These are phyloP conservation scores for Lecanicillium sp. DNA, from an alignment of 2,329 filamentous ascomycete genomes.

Conservation along the genomic window DNA sequence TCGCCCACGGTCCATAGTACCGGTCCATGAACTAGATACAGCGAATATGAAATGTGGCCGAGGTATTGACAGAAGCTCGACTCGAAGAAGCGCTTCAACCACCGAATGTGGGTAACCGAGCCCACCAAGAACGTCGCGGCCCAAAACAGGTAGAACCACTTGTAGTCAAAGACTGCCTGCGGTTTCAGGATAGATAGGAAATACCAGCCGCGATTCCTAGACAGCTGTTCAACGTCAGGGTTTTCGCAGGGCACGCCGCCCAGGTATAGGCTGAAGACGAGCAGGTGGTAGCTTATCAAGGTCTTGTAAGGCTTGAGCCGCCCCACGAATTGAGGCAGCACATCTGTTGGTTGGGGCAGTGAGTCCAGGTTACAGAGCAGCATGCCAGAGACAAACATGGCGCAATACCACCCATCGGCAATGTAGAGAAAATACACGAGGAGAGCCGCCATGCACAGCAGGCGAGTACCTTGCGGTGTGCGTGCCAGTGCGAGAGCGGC, in stretches of 20 bases:
- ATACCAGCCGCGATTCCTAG: slow-evolving; percentile 51
- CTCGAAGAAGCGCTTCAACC: slow-evolving; percentile 53
- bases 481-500: slow-evolving; percentile 48
- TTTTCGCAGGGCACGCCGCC: slow-evolving; percentile 52
- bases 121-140: slow-evolving; percentile 50
- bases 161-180: slow-evolving; percentile 57
- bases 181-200: slow-evolving; percentile 55
- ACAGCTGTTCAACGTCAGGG: slow-evolving; percentile 38
- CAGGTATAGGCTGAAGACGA: slow-evolving; percentile 46
- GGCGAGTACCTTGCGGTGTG: slow-evolving; percentile 44
- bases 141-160: slow-evolving; percentile 62
- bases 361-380: slow-evolving; percentile 54
- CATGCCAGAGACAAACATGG: slow-evolving; percentile 55
- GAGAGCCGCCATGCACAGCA: slow-evolving; percentile 44
- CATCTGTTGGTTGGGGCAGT: slow-evolving; percentile 34
- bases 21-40: slow-evolving; percentile 60
- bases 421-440: slow-evolving; percentile 62
- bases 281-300: slow-evolving; percentile 43
- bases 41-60: slow-evolving; percentile 52
- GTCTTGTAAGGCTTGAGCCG: slow-evolving; percentile 39
- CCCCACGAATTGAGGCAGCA: slow-evolving; percentile 42
- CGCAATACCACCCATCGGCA: slow-evolving; percentile 54
- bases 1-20: slow-evolving; percentile 53
- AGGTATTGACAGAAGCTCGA: slow-evolving; percentile 51
- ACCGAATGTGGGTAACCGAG: slow-evolving; percentile 47